phyloP scores from a whole-genome alignment of 2,329 filamentous ascomycete species.

The Raffaelea albimanens region DNA sequence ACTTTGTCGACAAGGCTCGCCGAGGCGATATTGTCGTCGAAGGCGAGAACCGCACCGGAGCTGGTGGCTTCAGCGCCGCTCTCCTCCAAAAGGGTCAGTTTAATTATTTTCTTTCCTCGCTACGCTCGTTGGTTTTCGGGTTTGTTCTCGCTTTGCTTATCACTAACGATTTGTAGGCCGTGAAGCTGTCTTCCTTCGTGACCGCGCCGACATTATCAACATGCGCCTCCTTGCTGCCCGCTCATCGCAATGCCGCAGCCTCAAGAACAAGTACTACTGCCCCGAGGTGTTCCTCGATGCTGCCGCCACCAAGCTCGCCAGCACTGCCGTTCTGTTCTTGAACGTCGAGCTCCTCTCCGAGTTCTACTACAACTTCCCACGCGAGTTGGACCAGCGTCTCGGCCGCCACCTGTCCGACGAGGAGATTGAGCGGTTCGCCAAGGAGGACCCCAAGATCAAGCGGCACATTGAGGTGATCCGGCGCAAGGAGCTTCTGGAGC shows the following conservation, averaged over 20 bases:
- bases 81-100: conserved; percentile 69
- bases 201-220: conserved; percentile 80
- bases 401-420: conserved; percentile 69
- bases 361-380: conserved; percentile 96
- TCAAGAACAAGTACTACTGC: conserved; percentile 91
- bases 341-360: conserved; percentile 95
- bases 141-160: background rate
- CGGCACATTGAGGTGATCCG: conserved; percentile 86
- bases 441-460: conserved; percentile 84
- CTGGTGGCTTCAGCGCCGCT: conserved; percentile 85
- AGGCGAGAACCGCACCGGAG: conserved; percentile 72
- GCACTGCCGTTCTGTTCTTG: conserved; percentile 90
- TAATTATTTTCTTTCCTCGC: conserved; percentile 9
- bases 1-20: conserved; percentile 81
- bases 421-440: conserved; percentile 82
- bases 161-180: conserved; percentile 50
- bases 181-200: conserved; percentile 87
- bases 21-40: conserved; percentile 80
- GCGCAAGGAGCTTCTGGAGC: conserved; percentile 83
- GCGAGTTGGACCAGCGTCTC: conserved; percentile 79
- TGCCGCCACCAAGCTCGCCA: conserved; percentile 87
- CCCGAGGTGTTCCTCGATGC: conserved; percentile 97
- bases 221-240: conserved; percentile 83
- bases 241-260: conserved; percentile 75
- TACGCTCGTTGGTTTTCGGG: background rate